These are phyloP conservation scores for Penstemon barbatus DNA, from an alignment of 257 asterid species.

Conservation along the genomic window DNA sequence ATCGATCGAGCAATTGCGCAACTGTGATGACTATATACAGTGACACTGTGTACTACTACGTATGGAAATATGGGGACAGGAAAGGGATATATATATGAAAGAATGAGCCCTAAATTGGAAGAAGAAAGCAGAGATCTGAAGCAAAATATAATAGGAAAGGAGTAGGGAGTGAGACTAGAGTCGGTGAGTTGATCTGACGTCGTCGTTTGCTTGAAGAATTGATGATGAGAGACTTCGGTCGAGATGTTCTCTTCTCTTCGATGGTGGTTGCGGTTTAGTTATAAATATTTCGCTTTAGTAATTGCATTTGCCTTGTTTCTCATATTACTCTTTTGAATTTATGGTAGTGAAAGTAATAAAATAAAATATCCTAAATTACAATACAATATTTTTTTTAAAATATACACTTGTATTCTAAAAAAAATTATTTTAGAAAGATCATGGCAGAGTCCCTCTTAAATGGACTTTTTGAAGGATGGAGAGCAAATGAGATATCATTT, in stretches of 20 bases:
- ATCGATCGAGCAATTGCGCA: conserved; percentile 26
- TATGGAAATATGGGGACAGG: conserved; percentile 17
- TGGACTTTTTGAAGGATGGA: too few species aligned
- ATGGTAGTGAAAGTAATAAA: not conserved
- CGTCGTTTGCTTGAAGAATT: conserved; percentile 62
- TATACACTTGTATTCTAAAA: too few species aligned
- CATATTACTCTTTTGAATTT: not conserved
- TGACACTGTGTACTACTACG: not conserved
- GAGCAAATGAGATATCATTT: too few species aligned
- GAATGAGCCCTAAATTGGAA: conserved; percentile 14
- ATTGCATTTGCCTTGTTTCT: not conserved
- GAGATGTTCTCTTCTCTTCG: conserved; percentile 30
- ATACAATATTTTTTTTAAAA: too few species aligned
- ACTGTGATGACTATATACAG: not conserved
- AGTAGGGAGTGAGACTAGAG: conserved; percentile 23
- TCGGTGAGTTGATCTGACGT: conserved; percentile 36
- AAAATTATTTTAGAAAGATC: too few species aligned
- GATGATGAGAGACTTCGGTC: conserved; percentile 31
- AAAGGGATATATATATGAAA: conserved; percentile 20
- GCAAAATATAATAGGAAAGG: conserved; percentile 26
- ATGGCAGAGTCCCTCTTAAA: too few species aligned
- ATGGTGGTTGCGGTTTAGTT: conserved; percentile 36
- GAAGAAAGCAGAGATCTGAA: conserved; percentile 51
- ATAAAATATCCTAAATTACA: too few species aligned
- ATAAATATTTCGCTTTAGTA: not conserved